Evolutionary conservation across 306 rosid species (phyloP).

Genomic region (Cercis canadensis): DNA sequence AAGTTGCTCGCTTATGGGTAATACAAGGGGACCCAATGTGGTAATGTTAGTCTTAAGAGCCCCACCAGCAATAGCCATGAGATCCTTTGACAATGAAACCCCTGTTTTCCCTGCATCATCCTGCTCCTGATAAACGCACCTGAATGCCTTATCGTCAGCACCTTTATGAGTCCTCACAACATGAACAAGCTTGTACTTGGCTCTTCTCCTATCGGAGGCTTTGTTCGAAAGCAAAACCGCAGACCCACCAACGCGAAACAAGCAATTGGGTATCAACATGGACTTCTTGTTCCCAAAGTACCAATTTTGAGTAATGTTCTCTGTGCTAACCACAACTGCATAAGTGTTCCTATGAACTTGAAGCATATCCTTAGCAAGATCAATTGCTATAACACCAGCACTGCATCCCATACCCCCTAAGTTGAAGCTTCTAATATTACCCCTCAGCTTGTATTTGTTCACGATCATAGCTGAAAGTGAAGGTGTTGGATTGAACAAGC

Average conservation of each 20-base stretch:
- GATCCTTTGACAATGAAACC: conserved; percentile 63
- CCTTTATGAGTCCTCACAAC: conserved; percentile 70
- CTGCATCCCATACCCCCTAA: conserved; percentile 90
- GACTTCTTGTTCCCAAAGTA: conserved; percentile 72
- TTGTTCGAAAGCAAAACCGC: conserved; percentile 67
- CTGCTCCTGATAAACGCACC: conserved; percentile 62
- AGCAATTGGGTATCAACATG: conserved; percentile 71
- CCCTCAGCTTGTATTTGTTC: conserved; percentile 59
- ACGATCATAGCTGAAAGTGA: conserved; percentile 75
- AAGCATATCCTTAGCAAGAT: conserved; percentile 72
- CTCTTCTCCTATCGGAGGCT: conserved; percentile 33
- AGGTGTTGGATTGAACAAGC: conserved; percentile 75
- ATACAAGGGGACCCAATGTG: conserved; percentile 62
- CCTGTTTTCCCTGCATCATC: conserved; percentile 66
- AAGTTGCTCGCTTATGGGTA: conserved; percentile 68
- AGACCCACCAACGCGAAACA: conserved; percentile 70
- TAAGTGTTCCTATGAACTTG: conserved; percentile 63
- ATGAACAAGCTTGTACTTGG: conserved; percentile 70
- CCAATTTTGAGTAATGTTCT: conserved; percentile 79
- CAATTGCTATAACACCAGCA: conserved; percentile 72
- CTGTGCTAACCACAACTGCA: conserved; percentile 79
- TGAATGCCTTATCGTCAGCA: conserved; percentile 62
- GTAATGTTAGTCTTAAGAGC: conserved; percentile 69
- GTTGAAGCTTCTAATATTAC: conserved; percentile 59
- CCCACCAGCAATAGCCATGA: conserved; percentile 72